phyloP scores from a whole-genome alignment of 208 protist genomes.

The Leishmania amazonensis region DNA sequence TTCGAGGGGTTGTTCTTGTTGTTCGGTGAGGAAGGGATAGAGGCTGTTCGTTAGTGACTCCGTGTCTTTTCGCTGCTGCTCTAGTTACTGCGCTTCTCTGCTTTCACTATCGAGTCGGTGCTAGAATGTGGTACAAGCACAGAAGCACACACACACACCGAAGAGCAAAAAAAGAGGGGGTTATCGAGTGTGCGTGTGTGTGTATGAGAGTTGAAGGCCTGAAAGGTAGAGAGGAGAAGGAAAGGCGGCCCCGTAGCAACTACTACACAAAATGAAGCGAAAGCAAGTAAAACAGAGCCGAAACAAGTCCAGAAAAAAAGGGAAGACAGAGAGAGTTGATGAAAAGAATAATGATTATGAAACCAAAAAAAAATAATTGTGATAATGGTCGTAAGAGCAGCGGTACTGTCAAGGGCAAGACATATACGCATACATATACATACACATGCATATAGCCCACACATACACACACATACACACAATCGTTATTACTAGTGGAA shows the following conservation, averaged over 20 bases:
- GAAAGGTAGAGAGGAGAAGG: not conserved
- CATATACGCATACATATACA: not conserved
- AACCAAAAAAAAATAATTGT: slow-evolving; percentile 2
- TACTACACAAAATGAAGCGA: slow-evolving; percentile 5
- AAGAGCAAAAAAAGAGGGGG: slow-evolving; percentile 3
- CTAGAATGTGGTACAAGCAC: not conserved
- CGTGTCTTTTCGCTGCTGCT: not conserved
- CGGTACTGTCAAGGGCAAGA: not conserved
- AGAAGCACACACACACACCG: not conserved
- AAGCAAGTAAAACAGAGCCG: slow-evolving; percentile 3
- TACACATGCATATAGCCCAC: not conserved
- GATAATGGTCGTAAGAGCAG: not conserved
- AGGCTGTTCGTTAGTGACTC: not conserved
- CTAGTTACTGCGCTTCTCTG: not conserved
- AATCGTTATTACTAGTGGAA: not conserved
- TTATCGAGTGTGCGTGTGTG: not conserved
- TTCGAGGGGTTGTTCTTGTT: not conserved
- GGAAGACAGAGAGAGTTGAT: not conserved
- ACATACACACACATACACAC: not conserved
- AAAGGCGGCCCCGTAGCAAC: not conserved
- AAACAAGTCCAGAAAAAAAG: not conserved
- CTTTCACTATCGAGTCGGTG: not conserved
- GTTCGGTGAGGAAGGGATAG: not conserved
- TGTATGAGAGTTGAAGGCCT: not conserved
- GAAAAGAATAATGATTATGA: not conserved